Evolutionary conservation across 495 filamentous ascomycete genomes (phyloP).

Genomic region (Neurospora sp.): DNA sequence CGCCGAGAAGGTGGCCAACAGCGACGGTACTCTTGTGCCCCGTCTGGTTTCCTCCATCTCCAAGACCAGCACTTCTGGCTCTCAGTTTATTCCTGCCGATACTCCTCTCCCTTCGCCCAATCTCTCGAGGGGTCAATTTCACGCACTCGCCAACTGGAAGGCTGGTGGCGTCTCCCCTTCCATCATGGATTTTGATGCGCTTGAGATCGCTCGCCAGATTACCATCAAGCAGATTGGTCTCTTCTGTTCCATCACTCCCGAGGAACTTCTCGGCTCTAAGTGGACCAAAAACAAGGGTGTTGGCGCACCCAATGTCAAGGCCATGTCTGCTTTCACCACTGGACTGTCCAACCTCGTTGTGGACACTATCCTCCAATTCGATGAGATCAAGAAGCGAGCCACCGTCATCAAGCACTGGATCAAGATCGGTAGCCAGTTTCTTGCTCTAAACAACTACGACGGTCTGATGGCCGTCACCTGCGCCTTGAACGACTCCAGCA

Average conservation of each 20-base stretch:
- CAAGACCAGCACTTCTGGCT: slow-evolving; percentile 68
- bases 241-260: slow-evolving; percentile 85
- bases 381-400: slow-evolving; percentile 87
- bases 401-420: slow-evolving; percentile 95
- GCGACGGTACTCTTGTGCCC: slow-evolving; percentile 69
- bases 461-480: slow-evolving; percentile 95
- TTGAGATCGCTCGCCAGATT: slow-evolving; percentile 86
- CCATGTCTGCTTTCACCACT: slow-evolving; percentile 87
- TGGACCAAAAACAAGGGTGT: slow-evolving; percentile 81
- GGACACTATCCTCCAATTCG: slow-evolving; percentile 80
- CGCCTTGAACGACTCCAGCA: slow-evolving; percentile 81
- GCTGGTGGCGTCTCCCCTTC: slow-evolving; percentile 55
- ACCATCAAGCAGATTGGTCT: slow-evolving; percentile 89
- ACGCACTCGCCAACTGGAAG: slow-evolving; percentile 64
- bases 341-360: slow-evolving; percentile 88
- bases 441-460: slow-evolving; percentile 91
- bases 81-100: slow-evolving; percentile 58
- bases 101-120: slow-evolving; percentile 57
- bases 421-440: slow-evolving; percentile 81
- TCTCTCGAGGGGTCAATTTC: slow-evolving; percentile 65
- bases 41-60: slow-evolving; percentile 80
- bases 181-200: slow-evolving; percentile 85
- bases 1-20: slow-evolving; percentile 68
- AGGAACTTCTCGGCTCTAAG: slow-evolving; percentile 86
- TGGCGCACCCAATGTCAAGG: slow-evolving; percentile 81